A percentile compares a stretch with the other conserved stretches of the same genome.
Conservation (phyloP, 169 alveolate species). For the Neospora caninum region DNA sequence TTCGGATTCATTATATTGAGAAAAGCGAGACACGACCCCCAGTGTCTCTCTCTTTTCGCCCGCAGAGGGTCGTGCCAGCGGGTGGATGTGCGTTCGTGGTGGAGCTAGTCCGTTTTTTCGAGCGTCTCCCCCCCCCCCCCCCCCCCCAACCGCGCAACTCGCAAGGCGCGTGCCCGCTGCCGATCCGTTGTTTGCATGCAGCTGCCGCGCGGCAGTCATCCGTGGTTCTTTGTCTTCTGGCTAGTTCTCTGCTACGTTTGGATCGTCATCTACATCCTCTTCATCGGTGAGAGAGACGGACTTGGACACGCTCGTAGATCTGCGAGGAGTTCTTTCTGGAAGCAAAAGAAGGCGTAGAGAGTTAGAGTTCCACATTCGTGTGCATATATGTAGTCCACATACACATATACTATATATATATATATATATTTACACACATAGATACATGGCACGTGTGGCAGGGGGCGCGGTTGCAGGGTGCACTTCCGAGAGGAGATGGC, state of each 20-base stretch:
- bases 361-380: not conserved
- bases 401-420: not conserved
- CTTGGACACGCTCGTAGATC: not conserved
- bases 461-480: not conserved
- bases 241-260: slow-evolving; percentile 79
- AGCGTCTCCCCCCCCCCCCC: no score
- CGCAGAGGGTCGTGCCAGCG: no score
- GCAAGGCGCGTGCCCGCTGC: no score
- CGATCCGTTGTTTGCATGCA: not conserved
- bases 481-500: not conserved
- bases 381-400: not conserved
- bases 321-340: no score
- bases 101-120: no score
- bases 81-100: no score
- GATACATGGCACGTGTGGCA: not conserved
- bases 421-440: not conserved
- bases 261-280: slow-evolving; percentile 77
- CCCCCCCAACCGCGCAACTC: no score
- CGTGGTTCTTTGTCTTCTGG: slow-evolving; percentile 83
- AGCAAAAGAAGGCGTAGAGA: no score
- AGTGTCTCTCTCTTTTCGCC: no score
- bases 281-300: slow-evolving; percentile 68
- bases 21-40: no score
- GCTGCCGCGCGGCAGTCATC: slow-evolving; percentile 79
- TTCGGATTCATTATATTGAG: no score